A percentile compares a stretch with the other conserved stretches of the same genome.
Conservation (phyloP, 257 asterid species). For the Salvia splendens region DNA sequence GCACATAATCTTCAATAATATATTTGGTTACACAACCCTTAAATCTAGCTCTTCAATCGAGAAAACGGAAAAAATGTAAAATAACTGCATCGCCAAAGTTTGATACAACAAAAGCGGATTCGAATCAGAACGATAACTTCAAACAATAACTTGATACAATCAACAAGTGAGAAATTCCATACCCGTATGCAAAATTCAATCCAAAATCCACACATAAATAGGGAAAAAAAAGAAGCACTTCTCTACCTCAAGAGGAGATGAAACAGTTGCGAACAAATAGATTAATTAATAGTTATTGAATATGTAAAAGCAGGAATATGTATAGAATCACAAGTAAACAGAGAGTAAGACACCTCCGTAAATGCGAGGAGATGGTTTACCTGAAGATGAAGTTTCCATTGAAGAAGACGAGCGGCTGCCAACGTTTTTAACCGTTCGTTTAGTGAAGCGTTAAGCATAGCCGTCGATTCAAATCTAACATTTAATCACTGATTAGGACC, state of each 20-base stretch:
- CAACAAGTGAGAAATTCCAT: conserved; percentile 1
- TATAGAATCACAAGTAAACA: conserved; percentile 12
- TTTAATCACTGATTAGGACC: neutral
- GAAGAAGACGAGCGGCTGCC: conserved; percentile 29
- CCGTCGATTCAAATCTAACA: conserved; percentile 27
- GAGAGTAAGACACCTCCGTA: conserved; percentile 10
- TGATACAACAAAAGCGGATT: conserved; percentile 1
- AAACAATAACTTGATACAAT: neutral
- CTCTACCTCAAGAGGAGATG: neutral
- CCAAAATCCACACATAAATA: conserved; percentile 13
- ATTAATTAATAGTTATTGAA: conserved; percentile 2
- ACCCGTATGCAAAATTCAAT: conserved; percentile 17
- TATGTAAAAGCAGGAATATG: neutral
- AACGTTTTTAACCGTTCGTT: conserved; percentile 30
- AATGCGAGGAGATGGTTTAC: conserved; percentile 26
- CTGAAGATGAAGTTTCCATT: conserved; percentile 26
- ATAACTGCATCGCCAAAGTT: neutral
- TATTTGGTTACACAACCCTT: no score
- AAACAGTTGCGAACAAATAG: conserved; percentile 5
- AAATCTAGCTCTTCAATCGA: conserved; percentile 2
- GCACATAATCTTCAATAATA: neutral
- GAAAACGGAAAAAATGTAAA: neutral
- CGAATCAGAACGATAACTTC: neutral
- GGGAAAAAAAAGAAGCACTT: neutral
- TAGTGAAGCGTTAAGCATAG: conserved; percentile 2